phyloP scores from a whole-genome alignment of 75 land plant genomes.

The Pinus taeda region DNA sequence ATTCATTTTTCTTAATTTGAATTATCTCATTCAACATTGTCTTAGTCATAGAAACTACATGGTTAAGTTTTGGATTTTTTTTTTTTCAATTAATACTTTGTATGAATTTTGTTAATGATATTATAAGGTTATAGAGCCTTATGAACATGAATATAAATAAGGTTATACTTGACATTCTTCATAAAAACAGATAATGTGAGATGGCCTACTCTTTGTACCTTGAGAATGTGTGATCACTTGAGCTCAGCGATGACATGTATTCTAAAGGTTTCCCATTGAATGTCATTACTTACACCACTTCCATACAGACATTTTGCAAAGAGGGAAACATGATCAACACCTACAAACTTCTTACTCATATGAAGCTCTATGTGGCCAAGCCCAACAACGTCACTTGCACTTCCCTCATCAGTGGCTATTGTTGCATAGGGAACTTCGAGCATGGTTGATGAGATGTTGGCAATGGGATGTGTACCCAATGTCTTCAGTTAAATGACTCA shows the following conservation, averaged over 20 bases:
- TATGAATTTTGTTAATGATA: no score
- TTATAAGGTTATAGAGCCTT: no score
- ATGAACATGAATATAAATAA: not conserved
- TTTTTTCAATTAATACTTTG: no score
- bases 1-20: no score
- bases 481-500: slow-evolving; percentile 32
- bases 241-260: not conserved
- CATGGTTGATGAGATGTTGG: slow-evolving; percentile 49
- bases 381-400: not conserved
- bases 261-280: not conserved
- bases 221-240: not conserved
- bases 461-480: slow-evolving; percentile 49
- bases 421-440: slow-evolving; percentile 4
- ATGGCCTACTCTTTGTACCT: not conserved
- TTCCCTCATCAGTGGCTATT: not conserved
- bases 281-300: not conserved
- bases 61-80: no score
- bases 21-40: no score
- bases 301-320: not conserved
- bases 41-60: no score
- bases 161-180: not conserved
- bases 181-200: not conserved
- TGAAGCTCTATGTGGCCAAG: not conserved
- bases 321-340: not conserved
- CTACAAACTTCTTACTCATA: not conserved